Base-by-base conservation (phyloP, 1,284 basidiomycete genomes). In the Nidula niveotomentosa region DNA sequence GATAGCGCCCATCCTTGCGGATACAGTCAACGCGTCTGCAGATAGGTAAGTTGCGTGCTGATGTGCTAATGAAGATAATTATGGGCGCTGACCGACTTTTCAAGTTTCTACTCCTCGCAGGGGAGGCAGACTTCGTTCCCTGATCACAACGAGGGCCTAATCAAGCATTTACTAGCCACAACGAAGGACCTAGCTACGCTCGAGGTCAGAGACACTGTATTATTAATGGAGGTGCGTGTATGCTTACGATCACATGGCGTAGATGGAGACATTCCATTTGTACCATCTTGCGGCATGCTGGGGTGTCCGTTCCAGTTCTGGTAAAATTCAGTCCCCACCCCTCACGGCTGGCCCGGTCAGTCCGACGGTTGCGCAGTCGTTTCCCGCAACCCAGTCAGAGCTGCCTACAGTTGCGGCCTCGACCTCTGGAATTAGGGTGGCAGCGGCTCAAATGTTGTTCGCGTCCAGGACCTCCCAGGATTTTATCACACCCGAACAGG, bases 231-330 rank as follows among this genome's bases (percentile, higher is more conserved):
- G 48, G 23, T 41, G 33, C 23, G 51, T 53, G 36, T 33, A 36
- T 45, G 51, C 35, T 46, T 54, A 36, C 36, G 49, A 48, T 23
- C 23, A 23, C 23, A 23, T 49, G 57, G 4, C 44, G 53, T 59
- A 93, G 91, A 91, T 92, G 90, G 90, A 92, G 65, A 91, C 88
- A 0, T 89, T 88, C 66, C 90, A 90, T 70, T 72, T 92, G 49
- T 82, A 85, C 61, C 87, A 92, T 68, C 78, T 91, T 23, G 86
- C 90, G 9, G 76, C 77, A 17, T 86, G 81, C 60, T 90, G 87
- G 83, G 67, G 66, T 45, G 68, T 65, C 48, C 62, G 69, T 15
- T 33, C 39, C 54, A 62, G 62, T 54, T 10, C 56, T 59, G 52
- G 58, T 23, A 56, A 63, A 53, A 58, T 61, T 48, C 58, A 17